Conservation (phyloP, 768 basidiomycete genomes). For the Mycena rosella region DNA sequence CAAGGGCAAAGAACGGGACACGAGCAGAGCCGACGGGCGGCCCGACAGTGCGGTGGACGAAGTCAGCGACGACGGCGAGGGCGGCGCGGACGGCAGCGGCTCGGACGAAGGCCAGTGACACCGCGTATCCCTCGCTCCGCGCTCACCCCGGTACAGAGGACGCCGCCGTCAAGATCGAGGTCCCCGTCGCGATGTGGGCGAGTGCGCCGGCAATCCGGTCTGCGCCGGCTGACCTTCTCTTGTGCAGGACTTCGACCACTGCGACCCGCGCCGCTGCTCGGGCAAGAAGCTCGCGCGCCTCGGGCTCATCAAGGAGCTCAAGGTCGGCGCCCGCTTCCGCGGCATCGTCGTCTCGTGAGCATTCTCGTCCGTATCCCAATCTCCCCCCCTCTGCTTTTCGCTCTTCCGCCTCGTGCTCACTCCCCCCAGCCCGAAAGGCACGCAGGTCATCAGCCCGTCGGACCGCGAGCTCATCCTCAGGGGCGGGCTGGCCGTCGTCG, state of each 20-base stretch:
- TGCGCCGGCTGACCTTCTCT: not conserved
- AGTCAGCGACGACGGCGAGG: constrained; percentile 54
- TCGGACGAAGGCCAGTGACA: constrained; percentile 38
- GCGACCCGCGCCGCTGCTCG: constrained; percentile 85
- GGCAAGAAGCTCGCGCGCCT: constrained; percentile 93
- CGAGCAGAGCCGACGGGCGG: constrained; percentile 52
- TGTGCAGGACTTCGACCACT: constrained; percentile 98
- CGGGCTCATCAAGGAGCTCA: constrained; percentile 86
- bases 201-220: constrained; percentile 46
- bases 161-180: constrained; percentile 54
- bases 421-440: constrained; percentile 81
- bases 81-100: constrained; percentile 48
- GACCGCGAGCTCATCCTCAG: constrained; percentile 84
- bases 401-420: constrained; percentile 23
- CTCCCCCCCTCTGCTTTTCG: constrained; percentile 13
- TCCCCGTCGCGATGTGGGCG: constrained; percentile 98
- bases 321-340: constrained; percentile 87
- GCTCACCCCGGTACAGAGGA: constrained; percentile 32
- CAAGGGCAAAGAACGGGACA: constrained; percentile 37
- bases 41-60: constrained; percentile 73
- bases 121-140: not conserved
- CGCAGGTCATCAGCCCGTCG: constrained; percentile 79
- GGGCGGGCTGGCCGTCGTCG: constrained; percentile 93
- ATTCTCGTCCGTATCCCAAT: constrained; percentile 9
- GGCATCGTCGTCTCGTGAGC: constrained; percentile 95